Conservation (phyloP, 2,329 filamentous ascomycete species). For the Colletotrichum lini region DNA sequence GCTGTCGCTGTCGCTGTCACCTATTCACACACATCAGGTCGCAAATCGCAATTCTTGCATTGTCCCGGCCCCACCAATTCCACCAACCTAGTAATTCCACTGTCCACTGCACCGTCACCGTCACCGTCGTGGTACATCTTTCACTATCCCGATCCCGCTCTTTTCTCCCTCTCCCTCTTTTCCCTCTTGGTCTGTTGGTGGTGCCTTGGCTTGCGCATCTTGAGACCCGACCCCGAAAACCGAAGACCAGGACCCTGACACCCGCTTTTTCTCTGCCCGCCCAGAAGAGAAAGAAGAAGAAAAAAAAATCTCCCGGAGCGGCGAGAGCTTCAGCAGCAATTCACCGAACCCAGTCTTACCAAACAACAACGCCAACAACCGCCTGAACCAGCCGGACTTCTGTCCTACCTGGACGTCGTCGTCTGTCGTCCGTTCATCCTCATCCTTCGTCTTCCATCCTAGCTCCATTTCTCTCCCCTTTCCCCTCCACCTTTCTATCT, state of each 20-base stretch:
- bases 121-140: constrained; percentile 19
- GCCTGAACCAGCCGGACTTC: constrained; percentile 11
- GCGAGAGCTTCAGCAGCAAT: constrained; percentile 6
- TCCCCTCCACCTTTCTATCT: too few relatives aligned
- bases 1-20: background rate
- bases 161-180: background rate
- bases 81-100: constrained; percentile 7
- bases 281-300: background rate
- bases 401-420: constrained; percentile 15
- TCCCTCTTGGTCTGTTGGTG: background rate
- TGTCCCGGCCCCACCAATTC: constrained; percentile 1
- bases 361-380: background rate
- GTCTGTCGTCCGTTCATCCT: background rate
- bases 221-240: background rate
- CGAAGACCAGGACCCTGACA: constrained; percentile 8
- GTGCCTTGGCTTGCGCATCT: background rate
- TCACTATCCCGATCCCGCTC: constrained; percentile 16
- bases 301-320: constrained; percentile 1
- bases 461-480: too few relatives aligned
- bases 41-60: background rate
- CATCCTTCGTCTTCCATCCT: too few relatives aligned
- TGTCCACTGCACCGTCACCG: constrained; percentile 15
- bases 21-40: background rate
- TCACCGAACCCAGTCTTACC: constrained; percentile 1
- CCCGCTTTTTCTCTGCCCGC: constrained; percentile 1